Base-by-base conservation (phyloP, 768 basidiomycete species). In the Mycena haematopus region DNA sequence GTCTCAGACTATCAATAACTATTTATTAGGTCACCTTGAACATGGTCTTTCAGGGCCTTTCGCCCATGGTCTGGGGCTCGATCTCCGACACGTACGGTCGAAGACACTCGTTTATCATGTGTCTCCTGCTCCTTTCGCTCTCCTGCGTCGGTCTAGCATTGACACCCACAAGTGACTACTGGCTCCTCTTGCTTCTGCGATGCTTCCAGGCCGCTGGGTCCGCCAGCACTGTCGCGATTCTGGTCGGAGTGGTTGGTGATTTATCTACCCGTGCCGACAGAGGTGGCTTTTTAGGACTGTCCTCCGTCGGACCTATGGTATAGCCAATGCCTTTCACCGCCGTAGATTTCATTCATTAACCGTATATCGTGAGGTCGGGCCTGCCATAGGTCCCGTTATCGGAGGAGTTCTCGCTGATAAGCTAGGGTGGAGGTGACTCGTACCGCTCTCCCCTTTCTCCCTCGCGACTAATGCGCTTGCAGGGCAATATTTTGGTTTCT, bases 171-270 rank as follows among this genome's bases (percentile, higher is more conserved):
- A 77, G 75, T 2, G 89, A 82, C 13, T 95, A 91, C 72, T 94
- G 91, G 91, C 76, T 92, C 6, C 77, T 95, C 15, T 80, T 95
- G 78, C 66, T 95, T 17, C 79, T 95, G 24, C 84, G 93, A 27
- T 91, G 90, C 63, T 29, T 94, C 4, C 93, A 95, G 78, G 88
- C 90, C 1, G 82, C 87, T 7, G 92, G 93, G 1, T 91, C 88
- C 1, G 89, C 92, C 0, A 91, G 91, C 60, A 91, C 90, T 0
- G 79, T 92, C 59, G 91, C 91, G 25, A 31, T 65, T 86, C 88
- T 87, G 51, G 85, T 88, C 31, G 93, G 93, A 3, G 85, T 91
- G 10, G 83, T 96, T 55, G 85, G 85, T 3, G 93, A 96, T 70
- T 88, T 96, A 38, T 84, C 91, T 7, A 83, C 82, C 2, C 86